These are phyloP conservation scores for Phycomyces nitens DNA, from an alignment of 192 early-diverging fungal genomes.

Conservation along the genomic window DNA sequence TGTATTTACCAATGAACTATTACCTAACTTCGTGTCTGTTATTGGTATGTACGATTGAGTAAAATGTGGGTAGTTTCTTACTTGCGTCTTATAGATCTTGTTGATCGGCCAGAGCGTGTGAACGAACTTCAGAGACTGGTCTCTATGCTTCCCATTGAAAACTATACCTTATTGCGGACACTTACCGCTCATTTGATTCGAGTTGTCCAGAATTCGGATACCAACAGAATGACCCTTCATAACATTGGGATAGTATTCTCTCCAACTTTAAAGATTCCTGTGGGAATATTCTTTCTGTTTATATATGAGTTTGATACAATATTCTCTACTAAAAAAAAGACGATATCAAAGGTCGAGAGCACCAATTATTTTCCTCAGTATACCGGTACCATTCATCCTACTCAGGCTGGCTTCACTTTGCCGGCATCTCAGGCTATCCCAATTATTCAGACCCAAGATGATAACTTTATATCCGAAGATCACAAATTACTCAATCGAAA, in stretches of 20 bases:
- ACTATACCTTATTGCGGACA: conserved; percentile 86
- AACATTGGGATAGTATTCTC: conserved; percentile 97
- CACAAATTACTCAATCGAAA: not conserved
- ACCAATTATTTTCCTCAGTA: not conserved
- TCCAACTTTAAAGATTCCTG: conserved; percentile 91
- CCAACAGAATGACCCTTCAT: conserved; percentile 94
- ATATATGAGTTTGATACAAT: conserved; percentile 88
- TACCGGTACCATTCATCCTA: not conserved
- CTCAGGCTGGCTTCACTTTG: too few species aligned
- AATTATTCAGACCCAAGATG: too few species aligned
- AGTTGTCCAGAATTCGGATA: conserved; percentile 77
- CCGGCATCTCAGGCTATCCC: too few species aligned
- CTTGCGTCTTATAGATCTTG: conserved; percentile 43
- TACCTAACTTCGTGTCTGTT: conserved; percentile 78
- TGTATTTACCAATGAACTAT: conserved; percentile 81
- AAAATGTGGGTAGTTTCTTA: not conserved
- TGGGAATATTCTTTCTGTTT: conserved; percentile 86
- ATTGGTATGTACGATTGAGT: conserved; percentile 36
- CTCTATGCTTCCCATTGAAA: conserved; percentile 73
- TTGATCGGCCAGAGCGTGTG: conserved; percentile 77
- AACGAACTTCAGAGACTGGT: conserved; percentile 80
- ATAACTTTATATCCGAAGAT: not conserved
- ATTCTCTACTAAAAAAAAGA: conserved; percentile 68
- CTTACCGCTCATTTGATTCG: conserved; percentile 89
- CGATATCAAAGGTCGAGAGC: not conserved